These are phyloP conservation scores for Trichoderma hamatum DNA, from an alignment of 2,329 filamentous ascomycete genomes.

Conservation along the genomic window DNA sequence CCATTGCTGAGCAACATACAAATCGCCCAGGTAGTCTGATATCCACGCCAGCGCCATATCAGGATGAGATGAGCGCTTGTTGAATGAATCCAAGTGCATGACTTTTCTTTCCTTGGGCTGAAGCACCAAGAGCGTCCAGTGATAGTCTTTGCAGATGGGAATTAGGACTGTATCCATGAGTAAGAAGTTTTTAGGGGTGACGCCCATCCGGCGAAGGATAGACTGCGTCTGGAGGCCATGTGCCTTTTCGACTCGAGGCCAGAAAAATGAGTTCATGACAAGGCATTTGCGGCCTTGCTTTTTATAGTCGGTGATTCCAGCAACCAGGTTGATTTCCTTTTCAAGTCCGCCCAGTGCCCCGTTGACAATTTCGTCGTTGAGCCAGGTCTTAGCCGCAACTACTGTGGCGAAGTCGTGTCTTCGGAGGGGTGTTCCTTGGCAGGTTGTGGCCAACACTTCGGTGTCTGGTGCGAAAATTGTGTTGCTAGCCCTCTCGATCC, in stretches of 20 bases:
- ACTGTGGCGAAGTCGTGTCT: conserved; percentile 66
- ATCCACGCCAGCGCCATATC: conserved; percentile 57
- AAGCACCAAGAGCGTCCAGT: conserved; percentile 75
- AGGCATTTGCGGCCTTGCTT: conserved; percentile 60
- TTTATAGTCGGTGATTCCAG: conserved; percentile 54
- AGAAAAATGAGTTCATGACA: conserved; percentile 69
- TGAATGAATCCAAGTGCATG: conserved; percentile 71
- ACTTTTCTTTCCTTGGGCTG: conserved; percentile 62
- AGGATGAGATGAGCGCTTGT: conserved; percentile 29
- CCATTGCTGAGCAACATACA: conserved; percentile 55
- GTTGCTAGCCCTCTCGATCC: conserved; percentile 28
- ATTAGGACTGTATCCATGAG: conserved; percentile 69
- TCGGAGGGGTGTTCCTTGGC: conserved; percentile 54
- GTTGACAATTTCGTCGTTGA: conserved; percentile 79
- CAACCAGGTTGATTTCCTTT: conserved; percentile 58
- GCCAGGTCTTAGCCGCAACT: conserved; percentile 61
- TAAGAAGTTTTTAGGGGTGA: conserved; percentile 64
- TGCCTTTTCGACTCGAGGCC: conserved; percentile 53
- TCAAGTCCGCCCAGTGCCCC: conserved; percentile 65
- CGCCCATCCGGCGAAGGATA: conserved; percentile 59
- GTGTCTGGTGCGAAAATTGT: not conserved
- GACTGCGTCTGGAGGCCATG: conserved; percentile 54
- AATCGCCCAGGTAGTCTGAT: conserved; percentile 39
- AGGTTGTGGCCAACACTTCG: conserved; percentile 48
- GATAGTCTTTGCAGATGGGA: conserved; percentile 65